Conservation (phyloP, 306 rosid species). For the Castanea crenata region DNA sequence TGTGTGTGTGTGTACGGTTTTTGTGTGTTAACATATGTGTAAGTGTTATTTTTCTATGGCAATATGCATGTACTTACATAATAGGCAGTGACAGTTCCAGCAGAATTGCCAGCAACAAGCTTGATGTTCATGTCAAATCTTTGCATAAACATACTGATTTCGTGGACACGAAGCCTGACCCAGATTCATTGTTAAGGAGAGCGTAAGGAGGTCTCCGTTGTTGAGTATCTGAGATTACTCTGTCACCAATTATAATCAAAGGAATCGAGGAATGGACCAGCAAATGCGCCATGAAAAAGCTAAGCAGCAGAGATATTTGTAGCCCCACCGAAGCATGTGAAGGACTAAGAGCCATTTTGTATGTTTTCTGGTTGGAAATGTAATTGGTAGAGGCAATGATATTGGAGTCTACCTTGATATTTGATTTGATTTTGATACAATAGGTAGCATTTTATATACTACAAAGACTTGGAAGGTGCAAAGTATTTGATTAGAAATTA, state of each 20-base stretch:
- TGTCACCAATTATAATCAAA: constrained; percentile 35
- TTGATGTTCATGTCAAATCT: constrained; percentile 44
- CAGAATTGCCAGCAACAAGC: constrained; percentile 43
- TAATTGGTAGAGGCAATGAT: not conserved
- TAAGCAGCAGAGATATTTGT: not conserved
- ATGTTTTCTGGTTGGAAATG: not conserved
- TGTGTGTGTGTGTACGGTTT: too few relatives aligned
- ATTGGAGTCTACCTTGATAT: not conserved
- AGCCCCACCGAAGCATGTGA: constrained; percentile 2
- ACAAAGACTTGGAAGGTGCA: not conserved
- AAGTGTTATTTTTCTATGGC: too few relatives aligned
- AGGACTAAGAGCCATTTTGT: not conserved
- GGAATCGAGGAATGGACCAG: constrained; percentile 22
- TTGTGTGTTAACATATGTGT: too few relatives aligned
- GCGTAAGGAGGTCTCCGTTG: constrained; percentile 30
- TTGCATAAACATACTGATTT: constrained; percentile 33
- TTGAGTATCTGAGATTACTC: constrained; percentile 19
- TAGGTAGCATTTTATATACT: not conserved
- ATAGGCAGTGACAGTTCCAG: constrained; percentile 44
- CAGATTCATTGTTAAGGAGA: constrained; percentile 33
- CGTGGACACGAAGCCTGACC: constrained; percentile 40
- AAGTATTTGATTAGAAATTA: not conserved
- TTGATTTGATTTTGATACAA: not conserved
- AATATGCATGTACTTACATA: constrained; percentile 22
- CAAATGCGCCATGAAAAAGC: constrained; percentile 13